Evolutionary conservation across 495 filamentous ascomycete species (phyloP), one percentile per base, ranked within the genome.

Genomic region (Neurospora sp.): DNA sequence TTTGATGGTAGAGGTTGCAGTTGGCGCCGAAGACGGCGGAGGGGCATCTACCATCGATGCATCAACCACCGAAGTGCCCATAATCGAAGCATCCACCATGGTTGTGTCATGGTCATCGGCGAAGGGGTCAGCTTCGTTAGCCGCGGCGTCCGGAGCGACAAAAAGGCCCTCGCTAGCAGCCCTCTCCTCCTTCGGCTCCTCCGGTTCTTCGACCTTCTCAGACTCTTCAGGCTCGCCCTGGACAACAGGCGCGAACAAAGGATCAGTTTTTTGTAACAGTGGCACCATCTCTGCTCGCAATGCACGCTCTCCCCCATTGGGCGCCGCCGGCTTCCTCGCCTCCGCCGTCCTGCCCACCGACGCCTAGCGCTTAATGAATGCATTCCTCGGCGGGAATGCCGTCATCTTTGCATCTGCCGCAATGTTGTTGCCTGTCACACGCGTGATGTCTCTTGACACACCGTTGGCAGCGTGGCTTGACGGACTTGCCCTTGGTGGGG

Each of bases 261-360:
- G 43, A 45, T 78, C 76, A 3, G 31, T 37, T n/a, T 36, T 71
- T n/a, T 39, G 69, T 37, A 79, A 31, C 15, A 76, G 5, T 0
- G 74, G 45, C 37, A 39, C 31, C 74, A 79, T 78, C 73, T 79
- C 77, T 4, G 62, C 66, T 17, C 77, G 31, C 5, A 78, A 28
- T 54, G 77, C 24, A 8, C 75, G 72, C 59, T 79, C 77, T n/a
- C 24, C 24, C 24, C 24, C 24, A 28, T 28, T 2, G 24, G 24
- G 24, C 24, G 24, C 24, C 24, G 24, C 24, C 24, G 24, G 24
- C 24, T 28, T 28, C 24, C 24, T 28, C 24, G 24, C 24, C 24
- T 28, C 24, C 24, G 24, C 24, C 24, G 24, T 28, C 24, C 24
- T 28, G 24, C 24, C 24, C 24, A 2, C 24, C 24, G 24, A 28